These are phyloP conservation scores for Pholiota adiposa DNA, from an alignment of 1,284 basidiomycete genomes.

Conservation along the genomic window DNA sequence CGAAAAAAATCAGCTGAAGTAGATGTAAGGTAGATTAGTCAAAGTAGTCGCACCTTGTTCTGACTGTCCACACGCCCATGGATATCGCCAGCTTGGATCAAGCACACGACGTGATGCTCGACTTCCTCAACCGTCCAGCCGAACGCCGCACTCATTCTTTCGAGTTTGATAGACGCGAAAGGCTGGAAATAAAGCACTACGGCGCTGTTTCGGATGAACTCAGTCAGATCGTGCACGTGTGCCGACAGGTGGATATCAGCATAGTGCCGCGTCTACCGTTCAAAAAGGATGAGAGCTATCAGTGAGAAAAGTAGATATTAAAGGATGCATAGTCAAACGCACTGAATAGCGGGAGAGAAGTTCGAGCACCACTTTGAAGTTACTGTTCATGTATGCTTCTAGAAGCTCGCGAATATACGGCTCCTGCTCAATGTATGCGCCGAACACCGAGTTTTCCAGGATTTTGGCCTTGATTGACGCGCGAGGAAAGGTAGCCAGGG, in stretches of 20 bases:
- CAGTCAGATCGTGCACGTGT: slow-evolving; percentile 65
- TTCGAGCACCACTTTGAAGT: slow-evolving; percentile 81
- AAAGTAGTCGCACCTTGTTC: slow-evolving; percentile 60
- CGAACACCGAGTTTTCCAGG: slow-evolving; percentile 72
- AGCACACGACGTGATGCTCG: slow-evolving; percentile 68
- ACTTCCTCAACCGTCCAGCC: slow-evolving; percentile 77
- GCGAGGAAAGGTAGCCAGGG: slow-evolving; percentile 76
- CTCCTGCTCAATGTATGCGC: slow-evolving; percentile 83
- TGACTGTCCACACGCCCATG: slow-evolving; percentile 81
- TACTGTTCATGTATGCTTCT: slow-evolving; percentile 80
- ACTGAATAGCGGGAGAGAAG: slow-evolving; percentile 73
- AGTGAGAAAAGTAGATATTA: background rate
- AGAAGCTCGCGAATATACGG: slow-evolving; percentile 84
- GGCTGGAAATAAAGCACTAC: slow-evolving; percentile 87
- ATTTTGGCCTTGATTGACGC: slow-evolving; percentile 70
- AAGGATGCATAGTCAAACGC: slow-evolving; percentile 45
- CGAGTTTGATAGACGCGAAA: slow-evolving; percentile 78
- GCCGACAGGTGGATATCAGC: slow-evolving; percentile 76
- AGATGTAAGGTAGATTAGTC: too few species aligned
- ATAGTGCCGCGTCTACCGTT: slow-evolving; percentile 65
- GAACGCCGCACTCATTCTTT: slow-evolving; percentile 81
- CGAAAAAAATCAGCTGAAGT: background rate
- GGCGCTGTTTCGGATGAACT: slow-evolving; percentile 70
- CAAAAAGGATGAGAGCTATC: background rate
- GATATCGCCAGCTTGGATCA: slow-evolving; percentile 78